These are phyloP conservation scores for Suillus paluster DNA, from an alignment of 768 basidiomycete species.

Conservation along the genomic window DNA sequence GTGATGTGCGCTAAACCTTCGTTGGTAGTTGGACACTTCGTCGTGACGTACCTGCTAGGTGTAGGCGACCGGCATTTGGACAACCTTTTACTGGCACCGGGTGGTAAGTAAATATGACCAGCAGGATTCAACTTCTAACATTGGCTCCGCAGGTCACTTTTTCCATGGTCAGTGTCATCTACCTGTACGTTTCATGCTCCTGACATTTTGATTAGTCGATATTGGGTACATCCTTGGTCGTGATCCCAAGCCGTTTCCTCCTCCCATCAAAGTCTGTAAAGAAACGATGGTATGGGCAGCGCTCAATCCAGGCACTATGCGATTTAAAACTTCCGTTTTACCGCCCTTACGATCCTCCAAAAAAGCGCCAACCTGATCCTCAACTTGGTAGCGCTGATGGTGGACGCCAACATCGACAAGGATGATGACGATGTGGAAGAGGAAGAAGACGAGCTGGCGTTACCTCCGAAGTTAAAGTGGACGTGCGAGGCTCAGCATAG, in stretches of 20 bases:
- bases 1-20: slow-evolving; percentile 14
- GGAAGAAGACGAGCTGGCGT: slow-evolving; percentile 41
- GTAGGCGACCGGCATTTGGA: slow-evolving; percentile 98
- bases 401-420: slow-evolving; percentile 83
- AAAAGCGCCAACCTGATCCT: slow-evolving; percentile 98
- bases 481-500: not conserved
- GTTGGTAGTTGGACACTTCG: slow-evolving; percentile 91
- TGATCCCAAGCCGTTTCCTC: slow-evolving; percentile 97
- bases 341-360: slow-evolving; percentile 94
- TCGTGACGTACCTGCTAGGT: slow-evolving; percentile 93
- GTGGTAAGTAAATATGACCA: slow-evolving; percentile 55
- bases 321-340: slow-evolving; percentile 96
- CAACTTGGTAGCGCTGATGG: slow-evolving; percentile 96
- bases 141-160: slow-evolving; percentile 70
- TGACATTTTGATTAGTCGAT: slow-evolving; percentile 65
- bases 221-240: slow-evolving; percentile 98
- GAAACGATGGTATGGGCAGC: slow-evolving; percentile 99
- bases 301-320: slow-evolving; percentile 93
- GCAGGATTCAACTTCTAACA: slow-evolving; percentile 5
- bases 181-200: not conserved
- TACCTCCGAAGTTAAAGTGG: slow-evolving; percentile 29
- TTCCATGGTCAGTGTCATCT: slow-evolving; percentile 79
- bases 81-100: slow-evolving; percentile 90
- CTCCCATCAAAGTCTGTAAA: slow-evolving; percentile 97
- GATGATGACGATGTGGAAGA: slow-evolving; percentile 34